phyloP scores from a whole-genome alignment of 768 basidiomycete genomes.

The Mycena crocata region DNA sequence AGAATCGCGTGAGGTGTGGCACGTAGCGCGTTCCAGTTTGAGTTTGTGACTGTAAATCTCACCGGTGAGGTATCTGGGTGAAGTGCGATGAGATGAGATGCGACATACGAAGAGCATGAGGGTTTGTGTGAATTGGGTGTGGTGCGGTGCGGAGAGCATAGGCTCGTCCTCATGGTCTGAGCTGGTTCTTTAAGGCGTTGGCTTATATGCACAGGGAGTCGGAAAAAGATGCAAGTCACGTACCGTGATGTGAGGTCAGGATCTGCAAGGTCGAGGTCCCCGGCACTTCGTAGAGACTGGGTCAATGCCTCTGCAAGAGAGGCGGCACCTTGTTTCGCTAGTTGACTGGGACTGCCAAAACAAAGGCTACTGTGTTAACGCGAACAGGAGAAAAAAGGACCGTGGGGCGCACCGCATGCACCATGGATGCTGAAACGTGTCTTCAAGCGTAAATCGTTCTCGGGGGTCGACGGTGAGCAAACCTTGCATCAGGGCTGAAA shows the following conservation, averaged over 20 bases:
- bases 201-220: not conserved
- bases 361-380: too few species aligned
- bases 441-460: constrained; percentile 71
- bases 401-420: constrained; percentile 63
- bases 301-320: constrained; percentile 80
- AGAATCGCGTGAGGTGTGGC: constrained; percentile 86
- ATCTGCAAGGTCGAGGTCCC: constrained; percentile 80
- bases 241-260: constrained; percentile 58
- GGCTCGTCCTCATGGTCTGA: constrained; percentile 68
- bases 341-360: constrained; percentile 74
- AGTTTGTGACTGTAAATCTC: constrained; percentile 75
- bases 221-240: not conserved
- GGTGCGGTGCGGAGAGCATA: constrained; percentile 67
- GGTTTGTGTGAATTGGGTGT: constrained; percentile 83
- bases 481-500: constrained; percentile 77
- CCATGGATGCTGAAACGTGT: constrained; percentile 74
- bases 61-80: not conserved
- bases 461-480: constrained; percentile 80
- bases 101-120: constrained; percentile 85
- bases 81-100: not conserved
- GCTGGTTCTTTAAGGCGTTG: constrained; percentile 11
- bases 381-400: constrained; percentile 7
- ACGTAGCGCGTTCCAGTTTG: constrained; percentile 79
- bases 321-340: constrained; percentile 61
- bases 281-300: constrained; percentile 70